Base-by-base conservation (phyloP, 305 asterid genomes). In the Rubia occidens region DNA sequence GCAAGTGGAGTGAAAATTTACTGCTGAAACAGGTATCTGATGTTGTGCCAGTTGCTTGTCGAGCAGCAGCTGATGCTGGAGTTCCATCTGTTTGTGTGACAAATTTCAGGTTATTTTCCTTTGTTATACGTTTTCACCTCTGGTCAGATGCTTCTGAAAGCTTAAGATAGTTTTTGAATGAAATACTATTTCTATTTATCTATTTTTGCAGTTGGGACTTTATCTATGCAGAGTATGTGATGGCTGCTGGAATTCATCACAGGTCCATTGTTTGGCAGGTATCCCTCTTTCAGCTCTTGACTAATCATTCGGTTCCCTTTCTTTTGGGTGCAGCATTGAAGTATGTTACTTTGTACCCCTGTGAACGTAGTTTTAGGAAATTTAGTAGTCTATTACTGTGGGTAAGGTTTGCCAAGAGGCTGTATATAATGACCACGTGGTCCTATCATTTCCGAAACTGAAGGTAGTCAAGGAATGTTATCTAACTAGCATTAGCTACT, bases 201-300 rank as follows among this genome's bases (percentile, higher is more conserved):
- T 80, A 11, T 71, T 11, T 72, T 78, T 79, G 78, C 87, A 95
- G 99, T 77, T 95, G 99, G 99, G 99, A 95, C 78, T 95, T 91
- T 87, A 95, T 95, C 73, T 95, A 95, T 53, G 99, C 96, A 43
- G 99, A 95, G 78, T 95, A 95, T 71, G 96, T 91, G 37, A 91
- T 95, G 99, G 97, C 87, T 77, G 97, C 99, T 73, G 99, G 99
- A 77, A 83, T 84, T 78, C 89, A 91, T 82, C 96, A 91, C 56
- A 89, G 96, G 24, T 81, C 99, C 64, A 91, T 91, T 62, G 97
- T 95, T 84, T 95, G 97, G 99, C 96, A 94, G 99, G 97, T 94
- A 44, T 77, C 37, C 47, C 45, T 62, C 26, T 62, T 9, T 4
- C 42, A 53, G 5, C 29, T 47, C 4, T 32, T 29, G 40, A 65